phyloP scores from a whole-genome alignment of 176 grass and related monocot species.

The Eleusine indica region DNA sequence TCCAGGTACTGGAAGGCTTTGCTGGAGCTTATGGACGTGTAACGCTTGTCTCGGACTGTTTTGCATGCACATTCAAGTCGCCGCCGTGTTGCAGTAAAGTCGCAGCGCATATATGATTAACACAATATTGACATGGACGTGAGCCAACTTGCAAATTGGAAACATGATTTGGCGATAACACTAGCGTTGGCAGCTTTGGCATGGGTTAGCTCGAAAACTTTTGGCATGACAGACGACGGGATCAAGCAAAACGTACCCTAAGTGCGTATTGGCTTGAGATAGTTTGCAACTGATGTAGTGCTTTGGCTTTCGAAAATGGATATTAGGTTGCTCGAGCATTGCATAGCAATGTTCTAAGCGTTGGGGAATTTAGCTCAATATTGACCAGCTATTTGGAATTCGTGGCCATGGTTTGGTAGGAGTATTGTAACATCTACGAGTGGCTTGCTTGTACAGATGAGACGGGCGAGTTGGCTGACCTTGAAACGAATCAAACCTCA shows the following conservation, averaged over 20 bases:
- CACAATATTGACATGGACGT: not conserved
- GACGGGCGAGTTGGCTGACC: no score
- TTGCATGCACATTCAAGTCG: not conserved
- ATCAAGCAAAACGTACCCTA: not conserved
- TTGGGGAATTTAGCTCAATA: not conserved
- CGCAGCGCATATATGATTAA: not conserved
- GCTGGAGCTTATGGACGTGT: slow-evolving; percentile 39
- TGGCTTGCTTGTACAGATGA: no score
- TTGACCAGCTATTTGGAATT: not conserved
- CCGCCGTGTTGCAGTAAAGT: not conserved
- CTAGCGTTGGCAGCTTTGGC: not conserved
- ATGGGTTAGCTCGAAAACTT: not conserved
- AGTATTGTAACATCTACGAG: not conserved
- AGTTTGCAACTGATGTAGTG: not conserved
- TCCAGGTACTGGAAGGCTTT: slow-evolving; percentile 83
- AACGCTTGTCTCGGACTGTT: not conserved
- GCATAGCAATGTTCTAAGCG: no score
- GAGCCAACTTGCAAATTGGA: not conserved
- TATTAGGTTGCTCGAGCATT: not conserved
- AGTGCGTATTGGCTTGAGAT: not conserved
- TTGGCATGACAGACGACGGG: no score
- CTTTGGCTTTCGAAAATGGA: not conserved
- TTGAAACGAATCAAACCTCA: no score
- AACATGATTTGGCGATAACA: not conserved
- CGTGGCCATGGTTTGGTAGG: not conserved